Conservation (phyloP, 2,329 filamentous ascomycete species). For the Aotearoamyces nothofagi region DNA sequence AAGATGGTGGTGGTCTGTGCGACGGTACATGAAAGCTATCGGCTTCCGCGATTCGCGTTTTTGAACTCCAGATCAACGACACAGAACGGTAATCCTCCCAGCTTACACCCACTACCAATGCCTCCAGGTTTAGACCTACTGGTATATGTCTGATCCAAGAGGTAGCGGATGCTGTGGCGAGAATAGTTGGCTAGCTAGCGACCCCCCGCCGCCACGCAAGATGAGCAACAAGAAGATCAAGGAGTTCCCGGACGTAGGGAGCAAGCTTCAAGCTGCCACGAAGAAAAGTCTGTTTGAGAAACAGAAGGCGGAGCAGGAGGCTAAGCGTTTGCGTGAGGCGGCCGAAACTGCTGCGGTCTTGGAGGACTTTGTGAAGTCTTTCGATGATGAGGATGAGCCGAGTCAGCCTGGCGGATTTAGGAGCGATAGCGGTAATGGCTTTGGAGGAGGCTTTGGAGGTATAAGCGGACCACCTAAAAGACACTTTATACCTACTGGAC, state of each 20-base stretch:
- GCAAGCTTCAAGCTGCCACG: slow-evolving; percentile 64
- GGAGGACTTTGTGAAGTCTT: slow-evolving; percentile 75
- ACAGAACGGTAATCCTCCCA: no score
- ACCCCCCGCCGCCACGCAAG: background rate
- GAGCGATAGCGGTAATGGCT: slow-evolving; percentile 6
- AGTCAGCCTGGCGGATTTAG: slow-evolving; percentile 7
- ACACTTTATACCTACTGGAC: slow-evolving; percentile 36
- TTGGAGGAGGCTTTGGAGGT: slow-evolving; percentile 15
- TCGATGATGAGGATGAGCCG: slow-evolving; percentile 38
- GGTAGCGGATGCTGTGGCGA: no score
- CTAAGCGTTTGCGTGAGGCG: slow-evolving; percentile 69
- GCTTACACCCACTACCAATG: background rate
- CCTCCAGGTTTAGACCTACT: background rate
- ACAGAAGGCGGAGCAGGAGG: slow-evolving; percentile 78
- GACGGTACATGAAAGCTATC: no score
- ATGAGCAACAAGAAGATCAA: slow-evolving; percentile 15
- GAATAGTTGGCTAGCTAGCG: no score
- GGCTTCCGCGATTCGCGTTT: no score
- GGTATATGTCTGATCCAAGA: background rate
- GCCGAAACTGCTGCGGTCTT: slow-evolving; percentile 79
- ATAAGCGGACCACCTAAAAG: slow-evolving; percentile 29
- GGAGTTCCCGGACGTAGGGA: slow-evolving; percentile 54
- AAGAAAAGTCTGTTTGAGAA: slow-evolving; percentile 83
- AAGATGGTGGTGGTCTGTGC: no score
- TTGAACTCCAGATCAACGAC: no score